Conservation (phyloP, 345 rosid species). For the Sisymbrium irio region DNA sequence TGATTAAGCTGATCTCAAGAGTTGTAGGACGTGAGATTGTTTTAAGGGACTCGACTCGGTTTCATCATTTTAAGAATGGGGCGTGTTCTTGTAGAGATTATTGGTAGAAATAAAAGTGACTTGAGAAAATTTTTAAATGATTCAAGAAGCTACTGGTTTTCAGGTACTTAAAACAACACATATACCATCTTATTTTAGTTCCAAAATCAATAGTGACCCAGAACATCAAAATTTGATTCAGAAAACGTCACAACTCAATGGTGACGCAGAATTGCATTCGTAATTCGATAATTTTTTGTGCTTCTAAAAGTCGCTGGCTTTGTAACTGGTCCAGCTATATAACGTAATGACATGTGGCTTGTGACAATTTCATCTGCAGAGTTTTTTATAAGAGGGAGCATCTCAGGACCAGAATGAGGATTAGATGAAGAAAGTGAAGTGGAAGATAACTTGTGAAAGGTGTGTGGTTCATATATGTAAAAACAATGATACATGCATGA, state of each 20-base stretch:
- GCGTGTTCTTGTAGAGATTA: constrained; percentile 55
- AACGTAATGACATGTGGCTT: not conserved
- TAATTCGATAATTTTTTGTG: too few relatives aligned
- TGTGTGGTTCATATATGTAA: not conserved
- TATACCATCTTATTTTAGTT: not conserved
- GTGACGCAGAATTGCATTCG: not conserved
- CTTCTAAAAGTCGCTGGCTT: not conserved
- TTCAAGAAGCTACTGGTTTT: too few relatives aligned
- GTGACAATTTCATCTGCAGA: not conserved
- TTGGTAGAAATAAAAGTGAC: constrained; percentile 39
- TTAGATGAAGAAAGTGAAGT: too few relatives aligned
- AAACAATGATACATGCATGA: not conserved
- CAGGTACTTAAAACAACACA: not conserved
- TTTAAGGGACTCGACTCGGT: constrained; percentile 53
- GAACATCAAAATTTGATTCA: not conserved
- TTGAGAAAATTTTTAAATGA: not conserved
- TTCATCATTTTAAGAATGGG: constrained; percentile 55
- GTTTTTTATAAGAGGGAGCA: not conserved
- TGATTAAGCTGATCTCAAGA: constrained; percentile 48
- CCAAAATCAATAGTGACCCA: not conserved
- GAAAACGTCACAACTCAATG: not conserved
- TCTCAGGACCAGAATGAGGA: not conserved
- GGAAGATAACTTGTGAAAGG: not conserved
- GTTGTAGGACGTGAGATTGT: constrained; percentile 49
- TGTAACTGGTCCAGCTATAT: not conserved